Conservation (phyloP, 768 basidiomycete species). For the Psilocybe tampanensis region DNA sequence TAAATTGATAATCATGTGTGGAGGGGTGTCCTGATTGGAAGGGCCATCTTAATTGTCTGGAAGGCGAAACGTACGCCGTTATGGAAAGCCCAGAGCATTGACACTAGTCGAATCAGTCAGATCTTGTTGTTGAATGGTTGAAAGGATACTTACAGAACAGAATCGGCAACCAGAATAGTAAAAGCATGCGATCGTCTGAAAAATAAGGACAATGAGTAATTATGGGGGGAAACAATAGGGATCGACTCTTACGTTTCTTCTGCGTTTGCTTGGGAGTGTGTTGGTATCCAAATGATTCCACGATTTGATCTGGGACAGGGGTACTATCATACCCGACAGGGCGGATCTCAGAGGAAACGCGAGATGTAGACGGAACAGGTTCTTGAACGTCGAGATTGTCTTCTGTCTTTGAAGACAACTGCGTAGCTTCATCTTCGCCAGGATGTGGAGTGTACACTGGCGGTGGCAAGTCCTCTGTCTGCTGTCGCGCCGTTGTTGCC, state of each 20-base stretch:
- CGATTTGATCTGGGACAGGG: conserved; percentile 64
- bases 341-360: conserved; percentile 35
- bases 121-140: background rate
- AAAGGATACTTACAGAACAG: conserved; percentile 62
- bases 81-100: conserved; percentile 63
- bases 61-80: conserved; percentile 54
- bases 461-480: conserved; percentile 59
- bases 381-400: conserved; percentile 18
- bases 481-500: conserved; percentile 45
- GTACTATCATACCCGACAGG: conserved; percentile 48
- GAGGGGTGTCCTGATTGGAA: conserved; percentile 46
- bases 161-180: conserved; percentile 87
- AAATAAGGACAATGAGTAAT: conserved; percentile 15
- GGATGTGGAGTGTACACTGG: conserved; percentile 74
- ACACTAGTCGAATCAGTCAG: conserved; percentile 40
- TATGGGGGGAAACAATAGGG: background rate
- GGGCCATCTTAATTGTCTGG: conserved; percentile 47
- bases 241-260: conserved; percentile 66
- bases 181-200: conserved; percentile 81
- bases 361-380: conserved; percentile 15
- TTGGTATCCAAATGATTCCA: conserved; percentile 68
- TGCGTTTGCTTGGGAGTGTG: conserved; percentile 47
- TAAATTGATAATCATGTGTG: conserved; percentile 31
- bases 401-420: conserved; percentile 7
- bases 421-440: conserved; percentile 20